Percentiles rank a stretch among this genome's conserved stretches.
These are phyloP conservation scores for Daldinia loculata DNA, from an alignment of 495 filamentous ascomycete genomes.

Conservation along the genomic window DNA sequence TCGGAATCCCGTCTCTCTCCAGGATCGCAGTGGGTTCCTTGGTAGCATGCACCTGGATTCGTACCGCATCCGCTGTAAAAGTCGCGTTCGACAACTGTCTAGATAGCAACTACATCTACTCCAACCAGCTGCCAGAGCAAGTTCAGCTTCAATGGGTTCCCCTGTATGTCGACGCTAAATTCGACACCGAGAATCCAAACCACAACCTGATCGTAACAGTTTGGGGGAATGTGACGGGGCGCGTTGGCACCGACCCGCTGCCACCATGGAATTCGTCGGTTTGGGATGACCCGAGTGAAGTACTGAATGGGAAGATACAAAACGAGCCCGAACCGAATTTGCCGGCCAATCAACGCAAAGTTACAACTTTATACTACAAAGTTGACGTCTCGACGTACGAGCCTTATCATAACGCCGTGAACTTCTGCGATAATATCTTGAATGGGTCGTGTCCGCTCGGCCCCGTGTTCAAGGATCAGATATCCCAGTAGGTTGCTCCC, in stretches of 20 bases:
- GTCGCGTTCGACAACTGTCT: conserved; percentile 89
- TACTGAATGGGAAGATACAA: conserved; percentile 79
- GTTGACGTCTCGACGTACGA: conserved; percentile 78
- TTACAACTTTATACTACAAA: conserved; percentile 73
- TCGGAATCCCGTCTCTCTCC: conserved; percentile 7
- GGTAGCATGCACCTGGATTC: conserved; percentile 40
- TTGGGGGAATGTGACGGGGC: conserved; percentile 89
- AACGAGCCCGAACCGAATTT: conserved; percentile 60
- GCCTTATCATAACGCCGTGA: conserved; percentile 61
- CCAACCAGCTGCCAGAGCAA: conserved; percentile 47
- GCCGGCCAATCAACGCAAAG: conserved; percentile 57
- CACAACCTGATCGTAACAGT: conserved; percentile 81
- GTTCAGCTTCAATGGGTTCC: conserved; percentile 82
- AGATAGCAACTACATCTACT: conserved; percentile 62
- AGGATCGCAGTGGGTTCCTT: conserved; percentile 31
- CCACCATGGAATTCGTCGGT: conserved; percentile 65
- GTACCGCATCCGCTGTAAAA: conserved; percentile 62
- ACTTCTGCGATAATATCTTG: conserved; percentile 71
- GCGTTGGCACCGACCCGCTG: conserved; percentile 51
- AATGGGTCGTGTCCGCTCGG: conserved; percentile 77
- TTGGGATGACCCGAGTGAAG: conserved; percentile 59
- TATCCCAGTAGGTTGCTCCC: conserved; percentile 61
- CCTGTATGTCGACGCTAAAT: conserved; percentile 72
- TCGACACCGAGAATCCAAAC: conserved; percentile 66
- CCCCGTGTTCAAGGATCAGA: conserved; percentile 67